Conservation (phyloP, 2,329 filamentous ascomycete species). For the Sphaerostilbella broomeana region DNA sequence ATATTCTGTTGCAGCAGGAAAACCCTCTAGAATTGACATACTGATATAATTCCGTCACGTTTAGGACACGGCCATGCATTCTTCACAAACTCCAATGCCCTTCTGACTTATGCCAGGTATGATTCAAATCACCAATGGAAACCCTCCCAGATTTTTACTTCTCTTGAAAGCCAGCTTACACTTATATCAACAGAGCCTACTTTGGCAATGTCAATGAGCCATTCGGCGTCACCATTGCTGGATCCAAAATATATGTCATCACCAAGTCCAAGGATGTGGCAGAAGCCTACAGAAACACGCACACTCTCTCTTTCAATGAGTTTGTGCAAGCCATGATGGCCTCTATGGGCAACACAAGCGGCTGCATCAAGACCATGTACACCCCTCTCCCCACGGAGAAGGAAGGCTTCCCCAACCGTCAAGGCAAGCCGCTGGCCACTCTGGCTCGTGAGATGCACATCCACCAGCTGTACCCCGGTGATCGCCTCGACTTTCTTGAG, state of each 20-base stretch:
- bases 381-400: slow-evolving; percentile 16
- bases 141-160: too few relatives aligned
- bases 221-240: slow-evolving; percentile 19
- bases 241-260: slow-evolving; percentile 20
- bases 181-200: slow-evolving; percentile 2
- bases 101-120: slow-evolving; percentile 18
- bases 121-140: too few relatives aligned
- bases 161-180: too few relatives aligned
- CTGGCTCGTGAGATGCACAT: slow-evolving; percentile 18
- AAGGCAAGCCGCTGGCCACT: slow-evolving; percentile 15
- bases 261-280: slow-evolving; percentile 18
- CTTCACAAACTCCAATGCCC: slow-evolving; percentile 18
- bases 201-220: slow-evolving; percentile 16
- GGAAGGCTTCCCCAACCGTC: slow-evolving; percentile 20
- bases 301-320: slow-evolving; percentile 20
- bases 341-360: slow-evolving; percentile 16
- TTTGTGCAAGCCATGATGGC: slow-evolving; percentile 19
- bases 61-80: slow-evolving; percentile 19
- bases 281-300: slow-evolving; percentile 19
- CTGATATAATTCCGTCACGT: neutral
- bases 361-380: slow-evolving; percentile 16
- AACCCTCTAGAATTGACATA: neutral
- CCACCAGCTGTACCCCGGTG: slow-evolving; percentile 19
- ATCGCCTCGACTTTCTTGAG: slow-evolving; percentile 16
- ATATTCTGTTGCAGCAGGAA: neutral